phyloP scores from a whole-genome alignment of 768 basidiomycete genomes.

The Mycena haematopus region DNA sequence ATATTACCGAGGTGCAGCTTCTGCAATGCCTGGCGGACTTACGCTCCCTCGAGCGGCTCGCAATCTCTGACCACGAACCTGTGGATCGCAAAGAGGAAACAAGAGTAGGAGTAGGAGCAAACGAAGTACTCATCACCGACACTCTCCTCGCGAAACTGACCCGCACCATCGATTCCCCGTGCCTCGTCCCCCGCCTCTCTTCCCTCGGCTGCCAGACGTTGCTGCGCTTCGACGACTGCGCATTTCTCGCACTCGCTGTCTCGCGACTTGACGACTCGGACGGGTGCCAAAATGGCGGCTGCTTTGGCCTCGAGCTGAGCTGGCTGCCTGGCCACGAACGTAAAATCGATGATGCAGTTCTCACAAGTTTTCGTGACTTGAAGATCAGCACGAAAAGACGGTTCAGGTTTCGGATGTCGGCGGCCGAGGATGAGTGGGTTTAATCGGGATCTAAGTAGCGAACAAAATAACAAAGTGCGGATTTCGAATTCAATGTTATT shows the following conservation, averaged over 20 bases:
- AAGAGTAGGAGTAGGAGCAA: background rate
- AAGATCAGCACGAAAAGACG: background rate
- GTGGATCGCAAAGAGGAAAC: background rate
- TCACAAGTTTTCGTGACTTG: background rate
- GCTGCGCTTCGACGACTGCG: background rate
- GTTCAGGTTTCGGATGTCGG: background rate
- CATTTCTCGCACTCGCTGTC: background rate
- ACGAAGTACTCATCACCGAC: background rate
- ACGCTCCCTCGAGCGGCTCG: slow-evolving; percentile 4
- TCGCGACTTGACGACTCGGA: background rate
- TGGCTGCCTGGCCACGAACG: background rate
- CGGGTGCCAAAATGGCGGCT: background rate
- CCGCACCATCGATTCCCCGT: background rate
- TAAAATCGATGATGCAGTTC: background rate
- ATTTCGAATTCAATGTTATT: too few relatives aligned
- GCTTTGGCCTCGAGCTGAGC: background rate
- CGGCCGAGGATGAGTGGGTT: background rate
- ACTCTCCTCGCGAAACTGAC: background rate
- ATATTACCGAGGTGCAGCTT: background rate
- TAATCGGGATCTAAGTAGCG: too few relatives aligned
- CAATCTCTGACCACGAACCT: slow-evolving; percentile 6
- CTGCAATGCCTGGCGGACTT: slow-evolving; percentile 1
- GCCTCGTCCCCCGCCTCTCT: background rate
- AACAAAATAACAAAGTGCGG: too few relatives aligned
- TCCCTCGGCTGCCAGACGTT: background rate